Conservation (phyloP, 2,329 filamentous ascomycete genomes). For the Acephala macrosclerotiorum region DNA sequence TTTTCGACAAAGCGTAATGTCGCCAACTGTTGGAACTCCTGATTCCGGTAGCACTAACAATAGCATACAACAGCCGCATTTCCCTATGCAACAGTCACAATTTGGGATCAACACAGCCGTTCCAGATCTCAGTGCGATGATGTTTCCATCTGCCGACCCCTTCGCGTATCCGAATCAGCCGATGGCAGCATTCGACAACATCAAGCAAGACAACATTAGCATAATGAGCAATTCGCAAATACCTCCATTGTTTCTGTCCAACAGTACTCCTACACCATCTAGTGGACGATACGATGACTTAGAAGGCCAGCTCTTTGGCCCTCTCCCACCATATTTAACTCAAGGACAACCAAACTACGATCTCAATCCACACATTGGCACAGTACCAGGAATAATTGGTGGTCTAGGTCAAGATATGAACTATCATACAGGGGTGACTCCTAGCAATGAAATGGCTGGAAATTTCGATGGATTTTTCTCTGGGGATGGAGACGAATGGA, state of each 20-base stretch:
- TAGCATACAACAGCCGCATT: constrained; percentile 32
- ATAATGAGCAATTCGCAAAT: constrained; percentile 24
- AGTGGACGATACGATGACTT: constrained; percentile 60
- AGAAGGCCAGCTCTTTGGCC: constrained; percentile 76
- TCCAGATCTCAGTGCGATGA: constrained; percentile 77
- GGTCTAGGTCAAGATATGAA: constrained; percentile 32
- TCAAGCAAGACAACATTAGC: constrained; percentile 37
- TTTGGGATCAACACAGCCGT: constrained; percentile 48
- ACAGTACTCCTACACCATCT: constrained; percentile 17
- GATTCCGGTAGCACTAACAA: constrained; percentile 33
- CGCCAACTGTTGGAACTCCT: constrained; percentile 38
- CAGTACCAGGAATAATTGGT: constrained; percentile 25
- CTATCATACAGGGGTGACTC: constrained; percentile 32
- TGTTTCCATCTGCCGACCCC: constrained; percentile 81
- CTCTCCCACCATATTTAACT: constrained; percentile 72
- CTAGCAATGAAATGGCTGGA: constrained; percentile 31
- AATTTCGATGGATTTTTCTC: constrained; percentile 40
- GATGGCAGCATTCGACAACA: constrained; percentile 65
- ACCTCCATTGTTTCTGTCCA: constrained; percentile 40
- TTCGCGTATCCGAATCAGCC: constrained; percentile 81
- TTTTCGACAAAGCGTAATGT: constrained; percentile 39
- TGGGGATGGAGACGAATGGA: constrained; percentile 38
- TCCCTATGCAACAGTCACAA: constrained; percentile 43
- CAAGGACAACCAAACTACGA: constrained; percentile 39
- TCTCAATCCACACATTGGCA: constrained; percentile 28